Evolutionary conservation across 2,329 filamentous ascomycete genomes (phyloP).

Genomic region (Emergomyces africanus): DNA sequence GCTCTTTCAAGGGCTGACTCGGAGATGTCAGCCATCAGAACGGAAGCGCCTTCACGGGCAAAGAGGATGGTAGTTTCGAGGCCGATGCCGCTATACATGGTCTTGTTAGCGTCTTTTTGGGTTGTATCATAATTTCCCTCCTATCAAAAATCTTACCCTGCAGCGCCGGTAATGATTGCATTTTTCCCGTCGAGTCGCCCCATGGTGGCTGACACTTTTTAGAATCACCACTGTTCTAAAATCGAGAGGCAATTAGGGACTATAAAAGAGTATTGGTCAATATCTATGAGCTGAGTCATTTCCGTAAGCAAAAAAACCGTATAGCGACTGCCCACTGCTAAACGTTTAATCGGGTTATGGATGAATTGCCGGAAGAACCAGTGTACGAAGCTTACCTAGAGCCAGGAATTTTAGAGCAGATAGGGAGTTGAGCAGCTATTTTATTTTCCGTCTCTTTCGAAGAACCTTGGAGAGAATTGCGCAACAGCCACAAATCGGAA

Average conservation of each 20-base stretch:
- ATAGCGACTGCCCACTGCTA: not conserved
- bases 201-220: conserved; percentile 2
- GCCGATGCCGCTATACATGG: conserved; percentile 57
- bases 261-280: not conserved
- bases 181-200: conserved; percentile 51
- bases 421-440: no score
- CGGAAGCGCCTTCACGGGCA: conserved; percentile 70
- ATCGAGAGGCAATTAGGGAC: not conserved
- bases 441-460: not conserved
- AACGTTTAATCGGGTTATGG: not conserved
- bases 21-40: conserved; percentile 79
- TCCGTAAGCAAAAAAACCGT: not conserved
- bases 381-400: not conserved
- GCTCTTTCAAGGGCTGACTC: conserved; percentile 65
- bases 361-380: not conserved
- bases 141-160: conserved; percentile 49
- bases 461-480: not conserved
- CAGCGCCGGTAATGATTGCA: conserved; percentile 70
- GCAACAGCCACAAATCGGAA: not conserved
- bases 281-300: not conserved
- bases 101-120: not conserved
- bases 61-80: conserved; percentile 88
- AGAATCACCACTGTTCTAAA: not conserved
- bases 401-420: not conserved
- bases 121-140: not conserved